phyloP scores from a whole-genome alignment of 768 basidiomycete species.

The Calocybe gangraenosa region DNA sequence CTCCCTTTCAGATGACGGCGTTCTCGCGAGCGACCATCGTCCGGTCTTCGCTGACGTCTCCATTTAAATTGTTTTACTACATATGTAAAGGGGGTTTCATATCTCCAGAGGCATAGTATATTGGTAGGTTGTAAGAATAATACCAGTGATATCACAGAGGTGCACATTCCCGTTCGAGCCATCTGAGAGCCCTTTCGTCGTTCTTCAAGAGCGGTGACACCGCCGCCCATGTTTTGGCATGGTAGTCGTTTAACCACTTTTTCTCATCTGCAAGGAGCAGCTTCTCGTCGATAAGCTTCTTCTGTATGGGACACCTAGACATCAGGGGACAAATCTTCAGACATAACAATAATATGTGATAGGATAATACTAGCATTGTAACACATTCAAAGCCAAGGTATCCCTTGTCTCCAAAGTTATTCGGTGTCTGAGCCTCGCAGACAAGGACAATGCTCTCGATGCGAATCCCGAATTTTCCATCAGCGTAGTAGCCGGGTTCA shows the following conservation, averaged over 20 bases:
- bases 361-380: constrained; percentile 61
- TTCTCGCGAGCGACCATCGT: constrained; percentile 53
- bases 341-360: not conserved
- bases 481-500: constrained; percentile 91
- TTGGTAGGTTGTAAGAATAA: no score
- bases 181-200: constrained; percentile 53
- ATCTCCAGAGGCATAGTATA: no score
- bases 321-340: not conserved
- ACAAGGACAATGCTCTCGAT: constrained; percentile 90
- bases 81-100: no score
- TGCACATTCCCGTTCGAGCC: constrained; percentile 61
- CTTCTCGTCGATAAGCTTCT: constrained; percentile 64
- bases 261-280: constrained; percentile 65
- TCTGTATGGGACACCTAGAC: constrained; percentile 82
- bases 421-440: constrained; percentile 59
- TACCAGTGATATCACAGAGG: constrained; percentile 26
- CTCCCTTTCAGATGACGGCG: constrained; percentile 44
- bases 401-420: constrained; percentile 80
- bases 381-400: constrained; percentile 84
- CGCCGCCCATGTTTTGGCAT: constrained; percentile 70
- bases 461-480: constrained; percentile 88
- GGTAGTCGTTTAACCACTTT: constrained; percentile 82
- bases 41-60: constrained; percentile 44
- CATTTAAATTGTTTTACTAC: no score
- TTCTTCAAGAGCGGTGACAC: constrained; percentile 66